phyloP scores from a whole-genome alignment of 345 rosid species.

The Pistacia integerrima region DNA sequence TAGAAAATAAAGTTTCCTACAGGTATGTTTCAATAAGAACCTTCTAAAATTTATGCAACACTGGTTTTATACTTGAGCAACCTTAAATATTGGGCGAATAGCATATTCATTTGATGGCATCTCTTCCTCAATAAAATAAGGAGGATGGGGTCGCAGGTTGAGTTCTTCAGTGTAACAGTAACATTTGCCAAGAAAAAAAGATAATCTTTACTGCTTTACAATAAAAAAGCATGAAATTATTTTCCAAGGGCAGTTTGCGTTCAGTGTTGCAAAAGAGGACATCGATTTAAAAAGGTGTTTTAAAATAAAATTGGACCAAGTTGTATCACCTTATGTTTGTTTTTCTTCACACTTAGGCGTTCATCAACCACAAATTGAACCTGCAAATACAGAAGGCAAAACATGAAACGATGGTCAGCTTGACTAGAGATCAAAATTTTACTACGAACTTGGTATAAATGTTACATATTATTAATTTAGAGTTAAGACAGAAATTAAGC shows the following conservation, averaged over 20 bases:
- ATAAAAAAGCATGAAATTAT: background rate
- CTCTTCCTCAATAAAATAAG: too few species aligned
- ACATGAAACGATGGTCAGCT: constrained; percentile 2
- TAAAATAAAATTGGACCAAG: background rate
- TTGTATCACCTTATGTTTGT: constrained; percentile 76
- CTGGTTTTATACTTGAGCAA: too few species aligned
- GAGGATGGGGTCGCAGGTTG: background rate
- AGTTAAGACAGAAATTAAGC: background rate
- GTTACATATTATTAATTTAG: background rate
- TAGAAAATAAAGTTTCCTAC: too few species aligned
- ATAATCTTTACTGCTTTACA: background rate
- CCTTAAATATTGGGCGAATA: too few species aligned
- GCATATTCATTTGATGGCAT: too few species aligned
- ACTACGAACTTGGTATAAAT: background rate
- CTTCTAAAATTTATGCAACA: too few species aligned
- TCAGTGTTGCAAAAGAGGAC: background rate
- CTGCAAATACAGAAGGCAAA: constrained; percentile 38
- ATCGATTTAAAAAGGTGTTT: background rate
- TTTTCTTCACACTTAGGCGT: constrained; percentile 68
- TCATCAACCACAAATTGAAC: constrained; percentile 86
- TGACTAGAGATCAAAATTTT: background rate
- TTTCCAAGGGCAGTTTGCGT: background rate
- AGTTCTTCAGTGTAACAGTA: background rate
- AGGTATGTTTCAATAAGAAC: too few species aligned
- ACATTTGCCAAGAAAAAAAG: background rate